Percentiles rank a stretch among this genome's conserved stretches.
Evolutionary conservation across 768 basidiomycete species (phyloP).

Genomic region (Lactarius sanguifluus): DNA sequence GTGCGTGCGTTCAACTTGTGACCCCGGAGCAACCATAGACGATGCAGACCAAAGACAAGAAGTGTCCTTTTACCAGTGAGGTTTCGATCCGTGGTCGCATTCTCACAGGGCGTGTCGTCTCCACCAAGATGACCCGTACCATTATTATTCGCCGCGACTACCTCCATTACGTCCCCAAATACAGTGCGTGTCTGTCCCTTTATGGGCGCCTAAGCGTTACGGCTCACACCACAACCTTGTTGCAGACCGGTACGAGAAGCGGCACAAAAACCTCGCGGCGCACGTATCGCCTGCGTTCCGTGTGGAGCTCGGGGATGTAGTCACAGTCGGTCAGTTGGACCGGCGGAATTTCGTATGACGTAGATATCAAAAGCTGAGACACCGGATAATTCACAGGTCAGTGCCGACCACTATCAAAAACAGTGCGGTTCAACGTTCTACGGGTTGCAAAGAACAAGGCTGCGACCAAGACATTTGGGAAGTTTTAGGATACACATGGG

Average conservation of each 20-base stretch:
- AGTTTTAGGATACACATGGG: slow-evolving; percentile 60
- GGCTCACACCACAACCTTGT: slow-evolving; percentile 5
- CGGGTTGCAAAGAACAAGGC: slow-evolving; percentile 95
- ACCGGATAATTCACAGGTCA: slow-evolving; percentile 57
- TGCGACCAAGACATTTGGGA: slow-evolving; percentile 85
- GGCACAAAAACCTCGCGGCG: slow-evolving; percentile 97
- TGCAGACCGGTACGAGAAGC: slow-evolving; percentile 94
- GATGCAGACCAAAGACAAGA: slow-evolving; percentile 71
- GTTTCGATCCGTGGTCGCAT: slow-evolving; percentile 99
- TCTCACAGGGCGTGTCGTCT: slow-evolving; percentile 94
- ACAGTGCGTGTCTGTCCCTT: slow-evolving; percentile 60
- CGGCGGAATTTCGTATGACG: neutral
- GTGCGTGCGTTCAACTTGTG: slow-evolving; percentile 47
- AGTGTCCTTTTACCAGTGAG: slow-evolving; percentile 97
- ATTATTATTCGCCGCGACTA: slow-evolving; percentile 95
- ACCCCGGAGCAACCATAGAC: neutral
- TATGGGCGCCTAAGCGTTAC: neutral
- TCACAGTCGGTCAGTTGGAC: slow-evolving; percentile 82
- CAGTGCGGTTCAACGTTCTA: slow-evolving; percentile 98
- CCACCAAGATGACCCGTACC: slow-evolving; percentile 99
- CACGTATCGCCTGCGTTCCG: slow-evolving; percentile 99
- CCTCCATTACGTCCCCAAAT: slow-evolving; percentile 97
- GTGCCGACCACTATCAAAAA: slow-evolving; percentile 99
- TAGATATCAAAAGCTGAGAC: slow-evolving; percentile 13
- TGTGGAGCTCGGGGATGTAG: slow-evolving; percentile 89